A percentile compares a stretch with the other conserved stretches of the same genome.
Conservation (phyloP, 2,329 filamentous ascomycete genomes). For the Verticillium longisporum region DNA sequence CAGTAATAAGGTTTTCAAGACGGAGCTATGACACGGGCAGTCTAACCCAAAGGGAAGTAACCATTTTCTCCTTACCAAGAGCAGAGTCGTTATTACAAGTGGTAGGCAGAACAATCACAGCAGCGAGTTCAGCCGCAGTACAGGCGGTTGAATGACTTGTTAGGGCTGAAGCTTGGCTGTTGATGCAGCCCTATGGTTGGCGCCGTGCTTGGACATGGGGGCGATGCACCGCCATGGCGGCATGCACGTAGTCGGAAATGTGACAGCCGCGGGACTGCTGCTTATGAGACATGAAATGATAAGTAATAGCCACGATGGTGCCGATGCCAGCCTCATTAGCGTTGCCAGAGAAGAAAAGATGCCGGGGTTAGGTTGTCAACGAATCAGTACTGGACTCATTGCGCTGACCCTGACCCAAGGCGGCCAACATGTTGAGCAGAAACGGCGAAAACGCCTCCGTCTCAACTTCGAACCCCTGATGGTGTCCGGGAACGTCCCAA, state of each 20-base stretch:
- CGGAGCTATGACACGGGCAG: background rate
- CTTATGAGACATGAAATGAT: background rate
- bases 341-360: too few species aligned
- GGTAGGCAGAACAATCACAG: too few species aligned
- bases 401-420: slow-evolving; percentile 8
- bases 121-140: background rate
- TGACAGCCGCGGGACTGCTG: background rate
- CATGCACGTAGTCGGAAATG: background rate
- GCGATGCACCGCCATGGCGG: background rate
- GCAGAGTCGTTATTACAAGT: too few species aligned
- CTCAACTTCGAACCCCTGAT: slow-evolving; percentile 23
- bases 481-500: slow-evolving; percentile 20
- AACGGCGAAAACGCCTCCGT: slow-evolving; percentile 17
- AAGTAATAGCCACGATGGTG: background rate
- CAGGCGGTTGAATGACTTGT: background rate
- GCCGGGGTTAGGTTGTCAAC: too few species aligned
- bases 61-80: background rate
- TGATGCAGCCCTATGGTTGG: background rate
- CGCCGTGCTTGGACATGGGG: background rate
- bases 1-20: background rate
- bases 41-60: background rate
- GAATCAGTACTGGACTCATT: background rate
- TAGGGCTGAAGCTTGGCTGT: background rate
- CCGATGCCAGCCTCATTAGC: background rate
- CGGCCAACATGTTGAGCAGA: slow-evolving; percentile 18